Base-by-base conservation (phyloP, 129 eudicot genomes). In the Flaveria bidentis region DNA sequence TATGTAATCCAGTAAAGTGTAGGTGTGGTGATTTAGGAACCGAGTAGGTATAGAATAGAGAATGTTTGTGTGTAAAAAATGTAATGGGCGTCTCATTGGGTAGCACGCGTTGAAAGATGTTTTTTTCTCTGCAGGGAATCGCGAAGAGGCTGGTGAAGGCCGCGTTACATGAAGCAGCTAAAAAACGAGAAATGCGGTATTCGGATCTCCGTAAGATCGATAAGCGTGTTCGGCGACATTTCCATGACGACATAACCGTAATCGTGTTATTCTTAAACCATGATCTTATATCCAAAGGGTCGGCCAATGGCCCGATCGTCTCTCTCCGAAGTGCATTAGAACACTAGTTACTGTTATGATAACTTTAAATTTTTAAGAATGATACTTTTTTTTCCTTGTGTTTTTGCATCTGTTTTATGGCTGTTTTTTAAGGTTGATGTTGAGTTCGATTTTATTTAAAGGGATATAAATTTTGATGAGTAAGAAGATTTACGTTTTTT, bases 121-220 rank as follows among this genome's bases (percentile, higher is more conserved):
- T 22, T 71, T 47, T 73, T 56, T 42, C 5, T 68, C 22, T 50
- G 76, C 78, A 85, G 89, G 89, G 89, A 71, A 82, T 84, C 76
- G 86, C 89, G 15, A 85, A 76, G 79, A 82, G 74, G 77, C 67
- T 85, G 72, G 82, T 85, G 39, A 85, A 85, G 49, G 80, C 84
- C 20, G 89, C 89, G 30, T 61, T 85, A 49, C 89, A 82, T 6
- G 89, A 82, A 76, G 89, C 89, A 18, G 89, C 89, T 26, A 85
- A 85, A 81, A 85, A 85, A 36, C 80, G 89, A 72, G 89, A 85
- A 74, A 82, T 85, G 86, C 82, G 89, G 42, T 85, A 85, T 71
- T 82, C 84, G 1, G 89, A 85, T 77, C 81, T 85, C 1, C 75
- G 73, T 45, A 85, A 82, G 74, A 85, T 85, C 2, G 86, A 82